Base-by-base conservation (phyloP, 176 grass and related monocot genomes). In the Avena sativa region DNA sequence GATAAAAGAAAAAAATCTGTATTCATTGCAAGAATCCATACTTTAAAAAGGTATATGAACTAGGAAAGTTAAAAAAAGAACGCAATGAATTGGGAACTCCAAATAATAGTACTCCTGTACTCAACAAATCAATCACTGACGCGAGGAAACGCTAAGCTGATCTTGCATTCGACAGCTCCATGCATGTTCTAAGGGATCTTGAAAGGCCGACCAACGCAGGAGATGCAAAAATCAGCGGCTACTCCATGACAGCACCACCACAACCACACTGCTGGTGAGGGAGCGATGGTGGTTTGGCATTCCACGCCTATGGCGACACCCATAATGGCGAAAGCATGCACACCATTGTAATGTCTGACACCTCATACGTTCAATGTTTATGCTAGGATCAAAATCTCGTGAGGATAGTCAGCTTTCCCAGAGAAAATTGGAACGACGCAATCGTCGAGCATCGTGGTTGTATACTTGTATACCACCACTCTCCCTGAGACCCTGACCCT, bases 321-420 rank as follows among this genome's bases (percentile, higher is more conserved):
- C 69, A 50, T 60, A 48, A 53, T 1, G 88, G 62, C 21, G 73
- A 56, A 80, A 80, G 40, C 81, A 91, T 84, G 80, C 57, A 59
- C 4, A 30, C 10, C 47, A 84, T 58, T 13, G 2, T 49, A 52
- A 78, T 76, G 28, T 16, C 23, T 32, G 26, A 78, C 9, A 25
- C 16, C 56, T 51, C 65, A 25, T 13, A 76, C 34, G 60, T 78
- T 69, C 72, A 78, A 15, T 57, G 66, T 62, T 56, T 78, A 8
- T 84, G 65, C 2, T 53, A 69, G 57, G 9, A 59, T 61, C 49
- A 68, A 58, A 16, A 21, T 76, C 60, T 57, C 55, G 23, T 64
- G 26, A 56, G 7, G 74, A 20, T 74, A 59, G 26, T 79, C 47
- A 87, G 67, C 38, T 80, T n/a, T n/a, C 38, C 23, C 23, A 30